Evolutionary conservation across 176 grass and related monocot species (phyloP), one percentile per base, ranked within the genome.

Genomic region (Musa troglodytarum): DNA sequence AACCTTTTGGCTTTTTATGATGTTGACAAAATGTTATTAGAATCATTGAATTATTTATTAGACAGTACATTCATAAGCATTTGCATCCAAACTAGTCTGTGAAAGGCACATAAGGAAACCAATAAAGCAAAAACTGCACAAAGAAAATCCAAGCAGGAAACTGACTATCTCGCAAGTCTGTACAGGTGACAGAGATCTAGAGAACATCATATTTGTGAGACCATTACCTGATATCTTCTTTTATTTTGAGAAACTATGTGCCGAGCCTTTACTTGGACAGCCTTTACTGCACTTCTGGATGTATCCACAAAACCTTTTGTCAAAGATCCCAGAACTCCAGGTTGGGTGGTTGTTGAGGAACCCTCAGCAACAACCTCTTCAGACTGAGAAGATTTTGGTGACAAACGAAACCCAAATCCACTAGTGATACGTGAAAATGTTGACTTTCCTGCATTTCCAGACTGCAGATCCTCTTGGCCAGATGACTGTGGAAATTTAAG

Each of bases 161-260:
- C 26, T 43, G 50, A 61, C 59, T 34, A 70, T 71, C 5, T 53
- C 24, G 53, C 34, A 43, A 43, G 34, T 43, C 34, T 54, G 49
- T 65, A 72, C 80, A 50, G 9, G 9, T 24, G 17, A 50, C 34
- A 3, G 74, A 15, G 59, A 49, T 12, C 14, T 16, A 56, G 34
- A 8, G 23, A 50, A 66, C 65, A 53, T 19, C 49, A 49, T 26
- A 77, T 66, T 26, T 7, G 52, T 24, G 79, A 12, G 9, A 83
- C 19, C 65, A 78, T 29, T 75, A 93, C 95, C 86, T 99, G 95
- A 71, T 99, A 99, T 85, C 91, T 81, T 78, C 91, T 91, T 83
- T 94, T 99, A 81, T 99, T 99, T 80, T 95, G 96, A 78, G 96
- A 92, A 57, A 99, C 91, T 72, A 99, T 99, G 77, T 99, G 96